A percentile compares a stretch with the other conserved stretches of the same genome.
These are phyloP conservation scores for Plenodomus biglobosus DNA, from an alignment of 2,329 filamentous ascomycete species.

Conservation along the genomic window DNA sequence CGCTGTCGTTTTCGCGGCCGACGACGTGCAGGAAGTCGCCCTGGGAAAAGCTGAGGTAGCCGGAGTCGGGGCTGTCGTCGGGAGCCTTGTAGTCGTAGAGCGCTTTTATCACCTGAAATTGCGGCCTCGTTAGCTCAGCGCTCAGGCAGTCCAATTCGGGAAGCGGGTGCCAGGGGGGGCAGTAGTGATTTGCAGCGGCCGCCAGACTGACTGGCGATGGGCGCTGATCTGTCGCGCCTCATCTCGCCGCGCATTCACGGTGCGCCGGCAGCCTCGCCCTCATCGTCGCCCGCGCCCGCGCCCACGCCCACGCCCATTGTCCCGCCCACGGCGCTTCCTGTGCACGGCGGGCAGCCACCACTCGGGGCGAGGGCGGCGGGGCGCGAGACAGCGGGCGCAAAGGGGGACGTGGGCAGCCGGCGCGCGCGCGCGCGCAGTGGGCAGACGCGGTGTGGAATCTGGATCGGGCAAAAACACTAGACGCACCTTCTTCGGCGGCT, in stretches of 20 bases:
- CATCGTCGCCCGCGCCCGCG: no score
- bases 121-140: conserved; percentile 28
- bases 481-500: conserved; percentile 86
- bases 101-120: conserved; percentile 84
- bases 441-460: no score
- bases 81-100: conserved; percentile 93
- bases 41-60: conserved; percentile 81
- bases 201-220: conserved; percentile 4
- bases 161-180: conserved; percentile 13
- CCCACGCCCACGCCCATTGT: no score
- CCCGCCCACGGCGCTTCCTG: no score
- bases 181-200: conserved; percentile 2
- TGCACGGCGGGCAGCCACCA: no score
- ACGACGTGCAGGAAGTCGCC: conserved; percentile 99
- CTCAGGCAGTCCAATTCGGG: conserved; percentile 19
- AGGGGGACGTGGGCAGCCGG: background rate
- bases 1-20: conserved; percentile 86
- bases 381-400: background rate
- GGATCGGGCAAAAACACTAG: background rate
- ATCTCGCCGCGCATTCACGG: conserved; percentile 1
- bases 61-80: conserved; percentile 58
- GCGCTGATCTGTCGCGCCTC: background rate
- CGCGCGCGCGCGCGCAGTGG: no score
- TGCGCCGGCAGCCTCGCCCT: background rate
- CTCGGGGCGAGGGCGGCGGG: no score